Conservation (phyloP, 2,329 filamentous ascomycete genomes). For the Lecanicillium sp. region DNA sequence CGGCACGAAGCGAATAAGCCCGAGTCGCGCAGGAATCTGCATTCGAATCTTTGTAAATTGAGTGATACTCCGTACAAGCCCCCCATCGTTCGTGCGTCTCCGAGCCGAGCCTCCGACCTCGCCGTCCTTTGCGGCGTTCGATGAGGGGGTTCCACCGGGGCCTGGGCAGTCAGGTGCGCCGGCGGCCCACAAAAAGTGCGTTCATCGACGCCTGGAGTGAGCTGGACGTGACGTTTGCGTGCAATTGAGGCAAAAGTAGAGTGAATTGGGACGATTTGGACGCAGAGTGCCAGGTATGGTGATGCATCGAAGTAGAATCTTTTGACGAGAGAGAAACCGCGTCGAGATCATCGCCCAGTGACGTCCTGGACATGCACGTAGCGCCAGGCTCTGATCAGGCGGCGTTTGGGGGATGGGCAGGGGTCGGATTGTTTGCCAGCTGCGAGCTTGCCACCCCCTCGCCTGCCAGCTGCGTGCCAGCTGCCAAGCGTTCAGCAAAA, state of each 20-base stretch:
- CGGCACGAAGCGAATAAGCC: neutral
- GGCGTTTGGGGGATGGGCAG: neutral
- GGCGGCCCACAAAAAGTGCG: slow-evolving; percentile 13
- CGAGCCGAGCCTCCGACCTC: slow-evolving; percentile 14
- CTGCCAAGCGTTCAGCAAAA: neutral
- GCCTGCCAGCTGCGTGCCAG: neutral
- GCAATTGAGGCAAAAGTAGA: slow-evolving; percentile 20
- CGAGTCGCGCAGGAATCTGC: neutral
- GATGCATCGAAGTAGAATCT: neutral
- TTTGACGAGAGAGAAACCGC: neutral
- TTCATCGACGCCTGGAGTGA: slow-evolving; percentile 14
- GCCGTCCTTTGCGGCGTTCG: neutral
- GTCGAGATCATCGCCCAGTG: neutral
- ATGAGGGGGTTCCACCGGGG: neutral
- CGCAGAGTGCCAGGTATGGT: neutral
- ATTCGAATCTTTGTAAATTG: too few relatives aligned
- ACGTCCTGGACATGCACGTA: neutral
- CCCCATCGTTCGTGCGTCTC: neutral
- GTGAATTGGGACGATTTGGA: slow-evolving; percentile 15
- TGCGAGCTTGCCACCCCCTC: neutral
- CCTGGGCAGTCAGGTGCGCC: slow-evolving; percentile 17
- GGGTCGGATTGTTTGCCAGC: neutral
- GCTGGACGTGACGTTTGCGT: slow-evolving; percentile 11
- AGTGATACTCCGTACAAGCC: too few relatives aligned
- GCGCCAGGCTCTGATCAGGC: neutral